A percentile compares a stretch with the other conserved stretches of the same genome.
Evolutionary conservation across 108 stramenopile species (phyloP).

Genomic region (Pseudonitzschia multistriata): DNA sequence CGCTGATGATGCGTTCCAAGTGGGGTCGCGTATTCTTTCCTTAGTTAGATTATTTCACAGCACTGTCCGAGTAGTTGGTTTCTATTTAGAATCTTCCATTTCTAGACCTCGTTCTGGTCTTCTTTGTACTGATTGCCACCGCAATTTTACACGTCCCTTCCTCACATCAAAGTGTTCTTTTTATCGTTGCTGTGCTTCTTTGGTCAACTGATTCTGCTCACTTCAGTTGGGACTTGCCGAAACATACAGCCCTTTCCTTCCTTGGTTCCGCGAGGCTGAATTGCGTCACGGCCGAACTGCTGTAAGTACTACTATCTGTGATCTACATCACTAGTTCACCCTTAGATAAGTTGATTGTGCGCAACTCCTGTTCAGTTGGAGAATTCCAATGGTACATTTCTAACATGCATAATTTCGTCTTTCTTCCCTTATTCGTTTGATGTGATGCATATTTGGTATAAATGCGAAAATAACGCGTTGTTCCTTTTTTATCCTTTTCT

Average conservation of each 20-base stretch:
- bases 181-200: not conserved
- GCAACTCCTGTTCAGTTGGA: too few species aligned
- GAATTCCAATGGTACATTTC: too few species aligned
- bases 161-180: not conserved
- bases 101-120: not conserved
- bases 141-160: not conserved
- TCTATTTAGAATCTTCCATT: not conserved
- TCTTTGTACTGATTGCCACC: not conserved
- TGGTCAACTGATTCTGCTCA: not conserved
- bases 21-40: not conserved
- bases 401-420: too few species aligned
- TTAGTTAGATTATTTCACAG: too few species aligned
- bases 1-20: not conserved
- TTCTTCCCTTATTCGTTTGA: not conserved
- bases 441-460: too few species aligned
- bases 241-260: constrained; percentile 53
- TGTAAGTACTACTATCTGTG: constrained; percentile 19
- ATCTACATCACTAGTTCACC: too few species aligned
- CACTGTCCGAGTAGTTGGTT: not conserved
- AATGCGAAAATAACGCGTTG: not conserved
- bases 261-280: constrained; percentile 90
- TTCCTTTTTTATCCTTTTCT: not conserved
- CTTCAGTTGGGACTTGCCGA: constrained; percentile 54
- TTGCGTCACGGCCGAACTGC: constrained; percentile 85
- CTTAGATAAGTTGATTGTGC: constrained; percentile 78